phyloP scores from a whole-genome alignment of 495 filamentous ascomycete genomes.

The Neurospora sp. region DNA sequence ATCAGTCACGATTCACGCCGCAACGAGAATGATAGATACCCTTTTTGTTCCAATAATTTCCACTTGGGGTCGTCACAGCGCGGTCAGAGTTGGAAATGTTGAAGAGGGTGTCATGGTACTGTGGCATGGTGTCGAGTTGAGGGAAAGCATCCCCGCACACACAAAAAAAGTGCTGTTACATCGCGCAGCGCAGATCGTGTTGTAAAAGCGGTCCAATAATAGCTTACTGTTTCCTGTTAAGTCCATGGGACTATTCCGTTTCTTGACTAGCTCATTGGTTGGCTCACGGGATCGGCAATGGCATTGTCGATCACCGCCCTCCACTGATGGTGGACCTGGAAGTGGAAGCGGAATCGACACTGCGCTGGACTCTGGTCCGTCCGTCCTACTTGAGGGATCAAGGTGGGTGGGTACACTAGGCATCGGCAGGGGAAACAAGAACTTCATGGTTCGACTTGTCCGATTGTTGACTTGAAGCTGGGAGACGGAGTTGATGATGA shows the following conservation, averaged over 20 bases:
- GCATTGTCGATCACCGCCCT: no score
- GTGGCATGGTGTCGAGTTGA: neutral
- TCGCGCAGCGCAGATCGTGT: neutral
- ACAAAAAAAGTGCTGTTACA: neutral
- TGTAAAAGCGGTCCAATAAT: neutral
- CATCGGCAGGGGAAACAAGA: no score
- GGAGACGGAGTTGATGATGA: no score
- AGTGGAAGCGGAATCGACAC: no score
- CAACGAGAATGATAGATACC: neutral
- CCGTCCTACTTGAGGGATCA: no score
- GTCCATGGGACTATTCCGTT: neutral
- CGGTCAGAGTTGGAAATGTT: neutral
- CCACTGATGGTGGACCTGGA: no score
- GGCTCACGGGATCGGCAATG: neutral
- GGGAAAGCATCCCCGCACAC: neutral
- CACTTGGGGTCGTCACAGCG: neutral
- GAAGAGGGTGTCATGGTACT: neutral
- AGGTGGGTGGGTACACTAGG: no score
- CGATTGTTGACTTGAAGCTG: no score
- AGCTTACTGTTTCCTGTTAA: neutral
- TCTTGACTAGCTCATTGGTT: neutral
- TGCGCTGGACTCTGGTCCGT: no score
- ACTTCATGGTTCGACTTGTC: no score
- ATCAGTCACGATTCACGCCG: neutral
- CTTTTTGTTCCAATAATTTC: neutral